These are phyloP conservation scores for Citrus hindsii DNA, from an alignment of 345 rosid genomes.

Conservation along the genomic window DNA sequence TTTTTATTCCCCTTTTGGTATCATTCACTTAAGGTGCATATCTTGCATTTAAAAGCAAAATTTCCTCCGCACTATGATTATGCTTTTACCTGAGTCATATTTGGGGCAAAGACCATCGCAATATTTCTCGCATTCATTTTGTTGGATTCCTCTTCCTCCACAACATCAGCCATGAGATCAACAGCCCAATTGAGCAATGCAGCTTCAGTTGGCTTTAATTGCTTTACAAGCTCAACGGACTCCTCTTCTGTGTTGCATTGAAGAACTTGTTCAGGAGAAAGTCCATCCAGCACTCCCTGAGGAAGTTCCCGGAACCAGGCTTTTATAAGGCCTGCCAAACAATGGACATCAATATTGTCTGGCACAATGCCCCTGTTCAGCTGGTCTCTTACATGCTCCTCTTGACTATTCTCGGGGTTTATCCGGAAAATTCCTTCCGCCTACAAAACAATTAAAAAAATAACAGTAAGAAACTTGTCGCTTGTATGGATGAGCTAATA, in stretches of 20 bases:
- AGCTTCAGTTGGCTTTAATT: constrained; percentile 81
- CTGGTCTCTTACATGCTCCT: constrained; percentile 88
- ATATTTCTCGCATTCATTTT: constrained; percentile 96
- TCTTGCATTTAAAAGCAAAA: constrained; percentile 1
- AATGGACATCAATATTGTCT: constrained; percentile 80
- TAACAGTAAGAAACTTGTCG: background rate
- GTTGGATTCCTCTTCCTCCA: constrained; percentile 83
- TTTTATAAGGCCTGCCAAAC: constrained; percentile 91
- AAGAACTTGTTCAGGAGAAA: constrained; percentile 91
- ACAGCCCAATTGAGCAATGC: constrained; percentile 90
- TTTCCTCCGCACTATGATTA: background rate
- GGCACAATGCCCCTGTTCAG: constrained; percentile 90
- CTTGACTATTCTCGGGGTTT: constrained; percentile 94
- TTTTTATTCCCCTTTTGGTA: background rate
- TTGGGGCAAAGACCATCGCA: constrained; percentile 94
- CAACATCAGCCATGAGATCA: constrained; percentile 95
- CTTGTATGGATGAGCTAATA: background rate
- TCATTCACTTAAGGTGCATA: background rate
- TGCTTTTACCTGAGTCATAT: constrained; percentile 81
- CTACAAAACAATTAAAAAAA: constrained; percentile 31
- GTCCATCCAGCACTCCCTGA: constrained; percentile 90
- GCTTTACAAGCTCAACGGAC: constrained; percentile 65
- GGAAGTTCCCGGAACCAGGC: constrained; percentile 99
- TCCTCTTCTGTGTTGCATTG: constrained; percentile 81
- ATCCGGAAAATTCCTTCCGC: constrained; percentile 96